Conservation (phyloP, 2,329 filamentous ascomycete genomes). For the Bipolaris gigantea region DNA sequence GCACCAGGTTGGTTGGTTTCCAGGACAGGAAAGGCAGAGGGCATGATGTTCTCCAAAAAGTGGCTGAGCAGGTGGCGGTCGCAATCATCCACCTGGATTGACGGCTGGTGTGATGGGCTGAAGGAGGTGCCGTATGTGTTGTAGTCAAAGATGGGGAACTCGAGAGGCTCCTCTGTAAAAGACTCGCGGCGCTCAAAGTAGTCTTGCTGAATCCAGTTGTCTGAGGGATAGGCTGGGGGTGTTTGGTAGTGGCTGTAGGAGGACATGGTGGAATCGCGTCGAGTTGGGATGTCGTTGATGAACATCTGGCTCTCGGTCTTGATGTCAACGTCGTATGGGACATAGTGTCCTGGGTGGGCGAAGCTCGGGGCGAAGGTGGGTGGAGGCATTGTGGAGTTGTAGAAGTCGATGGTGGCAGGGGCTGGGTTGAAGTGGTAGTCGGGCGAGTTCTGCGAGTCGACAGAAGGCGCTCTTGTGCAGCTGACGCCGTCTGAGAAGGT, state of each 20-base stretch:
- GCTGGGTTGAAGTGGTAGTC: slow-evolving; percentile 68
- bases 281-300: slow-evolving; percentile 83
- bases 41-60: slow-evolving; percentile 85
- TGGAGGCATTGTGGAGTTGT: slow-evolving; percentile 64
- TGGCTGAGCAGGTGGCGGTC: slow-evolving; percentile 87
- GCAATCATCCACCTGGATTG: slow-evolving; percentile 81
- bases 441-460: slow-evolving; percentile 75
- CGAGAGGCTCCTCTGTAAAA: slow-evolving; percentile 58
- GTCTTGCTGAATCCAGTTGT: slow-evolving; percentile 73
- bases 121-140: slow-evolving; percentile 63
- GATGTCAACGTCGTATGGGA: slow-evolving; percentile 91
- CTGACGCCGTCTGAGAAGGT: slow-evolving; percentile 75
- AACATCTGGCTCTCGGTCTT: slow-evolving; percentile 95
- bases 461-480: slow-evolving; percentile 70
- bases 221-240: slow-evolving; percentile 69
- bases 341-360: slow-evolving; percentile 61
- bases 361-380: slow-evolving; percentile 49
- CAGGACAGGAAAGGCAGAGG: slow-evolving; percentile 87
- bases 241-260: slow-evolving; percentile 91
- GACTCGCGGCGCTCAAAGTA: slow-evolving; percentile 70
- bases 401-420: slow-evolving; percentile 54
- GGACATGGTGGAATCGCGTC: slow-evolving; percentile 83
- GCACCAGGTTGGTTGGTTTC: slow-evolving; percentile 87
- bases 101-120: slow-evolving; percentile 65
- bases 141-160: slow-evolving; percentile 83